Percentiles rank a stretch among this genome's conserved stretches.
These are phyloP conservation scores for Saccharomycopsis sp. DNA, from an alignment of 805 yeast genomes.

Conservation along the genomic window DNA sequence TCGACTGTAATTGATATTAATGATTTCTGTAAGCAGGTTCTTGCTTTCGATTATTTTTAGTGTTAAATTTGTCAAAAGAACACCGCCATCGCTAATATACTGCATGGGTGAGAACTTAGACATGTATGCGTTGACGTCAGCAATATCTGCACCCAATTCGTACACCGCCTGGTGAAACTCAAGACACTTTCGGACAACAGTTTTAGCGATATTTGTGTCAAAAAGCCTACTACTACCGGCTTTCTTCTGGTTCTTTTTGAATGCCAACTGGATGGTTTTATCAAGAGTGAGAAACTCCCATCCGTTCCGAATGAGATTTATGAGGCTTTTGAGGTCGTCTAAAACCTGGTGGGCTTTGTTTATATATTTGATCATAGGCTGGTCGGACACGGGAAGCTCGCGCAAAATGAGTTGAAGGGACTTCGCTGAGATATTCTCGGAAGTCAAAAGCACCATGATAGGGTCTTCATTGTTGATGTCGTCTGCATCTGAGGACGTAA, in stretches of 20 bases:
- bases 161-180: conserved; percentile 39
- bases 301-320: conserved; percentile 4
- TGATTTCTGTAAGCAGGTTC: conserved; percentile 39
- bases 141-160: conserved; percentile 40
- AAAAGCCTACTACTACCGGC: conserved; percentile 26
- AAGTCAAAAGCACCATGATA: conserved; percentile 11
- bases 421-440: conserved; percentile 11
- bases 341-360: conserved; percentile 16
- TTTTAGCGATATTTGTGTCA: conserved; percentile 40
- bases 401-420: conserved; percentile 14
- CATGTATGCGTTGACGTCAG: conserved; percentile 38
- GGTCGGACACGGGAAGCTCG: conserved; percentile 18
- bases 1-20: conserved; percentile 48
- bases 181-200: conserved; percentile 41
- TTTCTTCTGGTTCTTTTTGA: neutral
- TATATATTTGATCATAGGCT: conserved; percentile 20
- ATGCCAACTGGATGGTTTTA: conserved; percentile 7
- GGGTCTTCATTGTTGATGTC: conserved; percentile 17
- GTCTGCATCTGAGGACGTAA: conserved; percentile 8
- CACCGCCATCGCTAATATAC: conserved; percentile 51
- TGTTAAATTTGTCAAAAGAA: conserved; percentile 44
- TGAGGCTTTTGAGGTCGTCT: conserved; percentile 5
- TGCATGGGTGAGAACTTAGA: conserved; percentile 38
- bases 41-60: conserved; percentile 44
- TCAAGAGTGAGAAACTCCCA: conserved; percentile 21